phyloP scores from a whole-genome alignment of 768 basidiomycete species.

The Leccinum broughii region DNA sequence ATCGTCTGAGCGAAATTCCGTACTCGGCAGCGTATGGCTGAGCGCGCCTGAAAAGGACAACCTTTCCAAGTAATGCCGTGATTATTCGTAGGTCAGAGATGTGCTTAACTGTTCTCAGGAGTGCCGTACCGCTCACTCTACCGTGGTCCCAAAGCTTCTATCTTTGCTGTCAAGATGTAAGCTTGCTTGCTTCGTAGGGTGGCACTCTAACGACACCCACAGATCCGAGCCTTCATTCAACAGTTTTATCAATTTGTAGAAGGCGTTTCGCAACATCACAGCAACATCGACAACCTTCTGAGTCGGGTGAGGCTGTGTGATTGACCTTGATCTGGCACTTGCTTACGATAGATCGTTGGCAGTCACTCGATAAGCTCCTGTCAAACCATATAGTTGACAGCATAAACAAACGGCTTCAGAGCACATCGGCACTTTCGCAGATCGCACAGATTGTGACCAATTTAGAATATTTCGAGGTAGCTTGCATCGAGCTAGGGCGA shows the following conservation, averaged over 20 bases:
- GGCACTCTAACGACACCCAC: constrained; percentile 13
- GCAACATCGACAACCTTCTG: constrained; percentile 88
- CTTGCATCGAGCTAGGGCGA: constrained; percentile 81
- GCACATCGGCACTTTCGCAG: constrained; percentile 81
- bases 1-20: constrained; percentile 61
- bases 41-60: constrained; percentile 61
- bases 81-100: background rate
- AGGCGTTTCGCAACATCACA: constrained; percentile 88
- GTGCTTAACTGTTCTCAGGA: constrained; percentile 41
- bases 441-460: constrained; percentile 93
- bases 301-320: constrained; percentile 60
- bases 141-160: constrained; percentile 98
- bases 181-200: background rate
- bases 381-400: constrained; percentile 73
- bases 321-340: background rate
- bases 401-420: constrained; percentile 70
- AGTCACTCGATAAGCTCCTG: constrained; percentile 88
- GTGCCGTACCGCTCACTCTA: constrained; percentile 63
- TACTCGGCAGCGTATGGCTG: constrained; percentile 85
- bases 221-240: constrained; percentile 88
- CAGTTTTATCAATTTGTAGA: constrained; percentile 97
- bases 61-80: constrained; percentile 47
- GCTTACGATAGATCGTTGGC: constrained; percentile 4
- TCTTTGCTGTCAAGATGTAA: constrained; percentile 87
- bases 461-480: constrained; percentile 85